phyloP scores from a whole-genome alignment of 345 rosid genomes.

The Sisymbrium altissimum region DNA sequence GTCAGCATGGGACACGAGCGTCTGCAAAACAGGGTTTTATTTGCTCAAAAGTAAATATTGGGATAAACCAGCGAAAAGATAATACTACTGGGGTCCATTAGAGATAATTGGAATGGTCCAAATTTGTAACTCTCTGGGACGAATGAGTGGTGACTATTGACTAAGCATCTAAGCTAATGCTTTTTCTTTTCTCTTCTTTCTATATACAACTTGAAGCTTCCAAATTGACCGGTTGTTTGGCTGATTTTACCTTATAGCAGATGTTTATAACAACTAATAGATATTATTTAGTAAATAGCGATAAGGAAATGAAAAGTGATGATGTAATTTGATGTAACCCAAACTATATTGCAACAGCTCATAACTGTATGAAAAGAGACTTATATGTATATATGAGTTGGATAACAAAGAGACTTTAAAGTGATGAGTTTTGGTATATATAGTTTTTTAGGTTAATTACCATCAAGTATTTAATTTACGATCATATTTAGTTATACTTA shows the following conservation, averaged over 20 bases:
- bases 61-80: constrained; percentile 24
- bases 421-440: not conserved
- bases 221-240: constrained; percentile 21
- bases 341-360: constrained; percentile 5
- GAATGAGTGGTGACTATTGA: constrained; percentile 25
- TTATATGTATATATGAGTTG: no score
- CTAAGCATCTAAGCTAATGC: constrained; percentile 11
- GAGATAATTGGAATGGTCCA: constrained; percentile 28
- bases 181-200: constrained; percentile 10
- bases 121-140: constrained; percentile 21
- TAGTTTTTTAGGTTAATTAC: not conserved
- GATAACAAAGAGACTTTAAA: no score
- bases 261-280: not conserved
- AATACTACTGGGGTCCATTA: constrained; percentile 24
- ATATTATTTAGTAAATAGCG: not conserved
- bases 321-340: constrained; percentile 21
- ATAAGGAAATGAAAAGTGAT: constrained; percentile 22
- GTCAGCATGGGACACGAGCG: constrained; percentile 3
- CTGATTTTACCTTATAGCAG: not conserved
- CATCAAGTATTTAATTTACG: not conserved
- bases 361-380: not conserved
- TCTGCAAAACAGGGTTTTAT: constrained; percentile 19
- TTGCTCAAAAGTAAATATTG: constrained; percentile 1
- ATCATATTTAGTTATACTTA: not conserved
- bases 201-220: constrained; percentile 29